Evolutionary conservation across 148 eudicot genomes (phyloP).

Genomic region (Diospyros lotus): DNA sequence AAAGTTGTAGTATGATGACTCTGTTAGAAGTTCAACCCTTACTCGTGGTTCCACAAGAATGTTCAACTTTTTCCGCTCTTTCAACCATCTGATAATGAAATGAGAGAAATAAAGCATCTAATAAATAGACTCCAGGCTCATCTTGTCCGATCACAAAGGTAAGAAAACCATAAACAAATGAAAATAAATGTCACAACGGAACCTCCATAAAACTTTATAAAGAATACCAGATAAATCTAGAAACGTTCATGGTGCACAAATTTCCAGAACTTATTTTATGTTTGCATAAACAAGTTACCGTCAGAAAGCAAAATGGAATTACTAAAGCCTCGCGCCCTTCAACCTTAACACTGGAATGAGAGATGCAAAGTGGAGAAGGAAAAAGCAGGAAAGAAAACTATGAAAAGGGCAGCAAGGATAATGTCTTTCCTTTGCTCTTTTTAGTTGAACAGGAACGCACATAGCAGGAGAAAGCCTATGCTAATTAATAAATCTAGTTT

Average conservation of each 20-base stretch:
- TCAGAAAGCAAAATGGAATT: too few species aligned
- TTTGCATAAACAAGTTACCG: not conserved
- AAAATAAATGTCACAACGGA: constrained; percentile 1
- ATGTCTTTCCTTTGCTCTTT: not conserved
- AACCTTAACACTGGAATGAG: not conserved
- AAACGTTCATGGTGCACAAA: not conserved
- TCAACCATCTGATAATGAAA: constrained; percentile 74
- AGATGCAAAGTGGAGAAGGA: not conserved
- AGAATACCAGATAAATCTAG: not conserved
- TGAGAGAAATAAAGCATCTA: not conserved
- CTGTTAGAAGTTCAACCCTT: constrained; percentile 63
- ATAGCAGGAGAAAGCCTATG: too few species aligned
- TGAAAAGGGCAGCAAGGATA: not conserved
- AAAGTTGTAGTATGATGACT: constrained; percentile 65
- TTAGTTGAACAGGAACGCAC: not conserved
- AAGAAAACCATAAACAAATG: not conserved
- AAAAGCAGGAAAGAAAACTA: not conserved
- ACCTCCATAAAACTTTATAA: not conserved
- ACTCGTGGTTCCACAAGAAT: constrained; percentile 89
- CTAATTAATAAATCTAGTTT: too few species aligned
- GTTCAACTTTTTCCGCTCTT: constrained; percentile 56
- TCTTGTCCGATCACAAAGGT: constrained; percentile 3
- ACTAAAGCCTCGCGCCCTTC: not conserved
- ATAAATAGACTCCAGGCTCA: not conserved
- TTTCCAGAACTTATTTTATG: not conserved